Evolutionary conservation across 805 yeast species (phyloP), one percentile per base, ranked within the genome.

Genomic region (Candida insectalens): DNA sequence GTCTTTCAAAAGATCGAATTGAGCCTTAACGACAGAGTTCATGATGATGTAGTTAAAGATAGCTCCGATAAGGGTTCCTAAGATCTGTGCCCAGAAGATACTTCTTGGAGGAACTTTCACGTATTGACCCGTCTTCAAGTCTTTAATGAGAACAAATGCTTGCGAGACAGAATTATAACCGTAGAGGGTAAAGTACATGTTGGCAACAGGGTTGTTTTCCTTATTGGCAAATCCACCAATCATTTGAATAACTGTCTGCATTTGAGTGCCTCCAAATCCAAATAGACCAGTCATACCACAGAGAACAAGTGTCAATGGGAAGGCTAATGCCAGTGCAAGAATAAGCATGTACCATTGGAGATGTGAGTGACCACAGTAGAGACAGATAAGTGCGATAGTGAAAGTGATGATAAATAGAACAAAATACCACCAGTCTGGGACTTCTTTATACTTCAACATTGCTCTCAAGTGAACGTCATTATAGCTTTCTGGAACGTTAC

Each of bases 381-480:
- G 54, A 28, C 59, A 45, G 26, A 65, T 49, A 23, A 58, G 5
- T 12, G 35, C 30, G 16, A 29, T 22, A 14, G 27, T 31, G 14
- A 33, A 27, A 5, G 19, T 18, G 17, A 57, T 41, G 16, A 70
- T 35, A 25, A 75, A 59, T 7, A 70, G 57, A 4, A 53, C 36
- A 4, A 57, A 46, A 45, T 69, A 77, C 85, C 85, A 78, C 76
- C 77, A 73, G 40, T 72, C 79, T 2, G 89, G 89, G 13, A 75
- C 83, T 41, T 77, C 83, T 25, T 64, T 65, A 50, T 78, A 78
- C 36, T 53, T 57, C 30, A 43, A 48, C 80, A 77, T 76, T 37
- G 75, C 62, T 42, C 78, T 62, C 27, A 26, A 25, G 29, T 25
- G 35, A 19, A 25, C 18, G 57, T 21, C 34, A 25, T 72, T 69